Base-by-base conservation (phyloP, 192 early-diverging fungal species). In the Kappamyces sp. region DNA sequence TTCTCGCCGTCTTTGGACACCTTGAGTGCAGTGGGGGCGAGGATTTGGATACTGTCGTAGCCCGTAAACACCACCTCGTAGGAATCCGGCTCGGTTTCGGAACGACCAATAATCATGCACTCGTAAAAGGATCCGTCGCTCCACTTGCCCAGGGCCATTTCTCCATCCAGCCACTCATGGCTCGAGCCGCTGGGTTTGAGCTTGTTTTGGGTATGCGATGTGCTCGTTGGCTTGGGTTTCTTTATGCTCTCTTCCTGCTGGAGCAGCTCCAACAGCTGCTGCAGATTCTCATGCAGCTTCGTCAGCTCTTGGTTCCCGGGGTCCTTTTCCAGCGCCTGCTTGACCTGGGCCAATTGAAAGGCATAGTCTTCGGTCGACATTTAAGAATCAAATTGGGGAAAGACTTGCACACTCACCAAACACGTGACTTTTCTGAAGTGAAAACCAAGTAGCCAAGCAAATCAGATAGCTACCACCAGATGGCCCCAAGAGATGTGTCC, bases 291-390 rank as follows among this genome's bases (percentile, higher is more conserved):
- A 31, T 57, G 32, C 36, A 57, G 33, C 59, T 82, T 86, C 50
- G 70, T 55, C 42, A 90, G 74, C 59, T 88, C 87, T 48, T 64
- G 60, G 73, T 90, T 88, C 34, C 69, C 69, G 6, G 87, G 86
- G 68, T 88, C 85, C 51, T 70, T 77, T 51, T 53, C 50, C 34
- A 92, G 72, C 3, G 86, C 84, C 61, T 82, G 71, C 37, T 90
- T 81, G 50, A 92, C 83, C 64, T 87, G 84, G 23, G 78, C 78
- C 50, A 90, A 67, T 60, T 87, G 82, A 61, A 86, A 84, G 42
- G 32, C 36, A 34, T 57, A 57, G 36, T 57, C 46, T n/a, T 57
- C 54, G 23, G 23, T 23, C 23, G 23, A 23, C 23, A 23, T 23
- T 23, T 23, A 23, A 23, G 23, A 23, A 23, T 23, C 23, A 23